phyloP scores from a whole-genome alignment of 352 stramenopile genomes.

The Phytophthora chlamydospora region DNA sequence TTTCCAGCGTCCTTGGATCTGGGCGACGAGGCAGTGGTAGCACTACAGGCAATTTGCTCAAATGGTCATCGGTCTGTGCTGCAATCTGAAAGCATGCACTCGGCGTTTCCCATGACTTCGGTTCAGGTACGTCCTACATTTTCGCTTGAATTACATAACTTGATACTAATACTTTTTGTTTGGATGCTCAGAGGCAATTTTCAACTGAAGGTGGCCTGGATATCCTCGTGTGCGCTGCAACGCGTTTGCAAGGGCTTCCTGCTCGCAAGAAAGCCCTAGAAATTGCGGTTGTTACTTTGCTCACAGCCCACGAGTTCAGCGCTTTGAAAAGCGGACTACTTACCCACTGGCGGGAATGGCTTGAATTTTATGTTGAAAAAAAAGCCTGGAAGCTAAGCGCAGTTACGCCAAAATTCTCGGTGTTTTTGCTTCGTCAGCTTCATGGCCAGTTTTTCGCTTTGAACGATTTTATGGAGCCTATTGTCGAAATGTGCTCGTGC shows the following conservation, averaged over 20 bases:
- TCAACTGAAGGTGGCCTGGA: constrained; percentile 3
- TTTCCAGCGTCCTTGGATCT: constrained; percentile 5
- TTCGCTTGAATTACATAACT: constrained; percentile 1
- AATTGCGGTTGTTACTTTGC: constrained; percentile 13
- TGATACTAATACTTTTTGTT: not conserved
- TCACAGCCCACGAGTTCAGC: constrained; percentile 20
- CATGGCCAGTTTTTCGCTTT: constrained; percentile 19
- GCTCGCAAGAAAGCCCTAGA: constrained; percentile 15
- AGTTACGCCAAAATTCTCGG: not conserved
- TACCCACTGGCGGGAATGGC: constrained; percentile 20
- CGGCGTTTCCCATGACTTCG: constrained; percentile 18
- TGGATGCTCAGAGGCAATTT: constrained; percentile 15
- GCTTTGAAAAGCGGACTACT: constrained; percentile 19
- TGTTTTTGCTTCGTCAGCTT: constrained; percentile 28
- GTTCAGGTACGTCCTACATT: constrained; percentile 11
- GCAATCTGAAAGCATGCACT: not conserved
- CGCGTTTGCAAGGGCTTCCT: constrained; percentile 3
- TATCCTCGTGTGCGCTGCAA: constrained; percentile 6
- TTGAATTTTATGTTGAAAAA: constrained; percentile 25
- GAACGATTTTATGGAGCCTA: constrained; percentile 5
- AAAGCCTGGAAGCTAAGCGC: constrained; percentile 5
- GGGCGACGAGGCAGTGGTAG: constrained; percentile 9
- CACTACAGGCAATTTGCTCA: constrained; percentile 13
- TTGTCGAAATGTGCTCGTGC: constrained; percentile 13
- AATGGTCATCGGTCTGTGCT: not conserved